These are phyloP conservation scores for Ophiocordyceps australis DNA, from an alignment of 2,329 filamentous ascomycete species.

Conservation along the genomic window DNA sequence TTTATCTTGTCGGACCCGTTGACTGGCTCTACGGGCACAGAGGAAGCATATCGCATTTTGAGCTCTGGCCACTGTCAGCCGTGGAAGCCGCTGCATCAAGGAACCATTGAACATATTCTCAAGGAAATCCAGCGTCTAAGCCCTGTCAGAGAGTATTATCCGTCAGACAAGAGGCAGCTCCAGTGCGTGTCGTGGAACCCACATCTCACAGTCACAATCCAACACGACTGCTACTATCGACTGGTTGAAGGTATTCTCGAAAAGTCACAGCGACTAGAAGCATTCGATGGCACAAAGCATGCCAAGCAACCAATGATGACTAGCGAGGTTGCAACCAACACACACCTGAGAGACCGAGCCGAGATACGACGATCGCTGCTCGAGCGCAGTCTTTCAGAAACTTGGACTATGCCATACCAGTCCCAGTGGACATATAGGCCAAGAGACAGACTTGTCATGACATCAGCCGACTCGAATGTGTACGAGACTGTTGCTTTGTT, in stretches of 20 bases:
- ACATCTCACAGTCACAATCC: not conserved
- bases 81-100: not conserved
- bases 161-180: not conserved
- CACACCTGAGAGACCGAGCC: not conserved
- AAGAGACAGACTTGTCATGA: not conserved
- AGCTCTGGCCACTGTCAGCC: conserved; percentile 1
- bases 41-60: conserved; percentile 1
- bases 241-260: not conserved
- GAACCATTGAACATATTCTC: not conserved
- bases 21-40: not conserved
- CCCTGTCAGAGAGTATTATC: not conserved
- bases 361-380: not conserved
- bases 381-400: not conserved
- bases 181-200: not conserved
- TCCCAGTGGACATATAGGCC: not conserved
- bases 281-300: not conserved
- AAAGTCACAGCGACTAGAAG: not conserved
- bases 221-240: not conserved
- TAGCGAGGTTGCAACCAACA: not conserved
- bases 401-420: not conserved
- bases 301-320: not conserved
- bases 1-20: not conserved
- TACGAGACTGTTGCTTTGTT: not conserved
- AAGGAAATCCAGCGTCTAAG: not conserved
- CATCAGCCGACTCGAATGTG: not conserved